Evolutionary conservation across 78 protist species (phyloP).

Genomic region (Anaeramoeba ignava): DNA sequence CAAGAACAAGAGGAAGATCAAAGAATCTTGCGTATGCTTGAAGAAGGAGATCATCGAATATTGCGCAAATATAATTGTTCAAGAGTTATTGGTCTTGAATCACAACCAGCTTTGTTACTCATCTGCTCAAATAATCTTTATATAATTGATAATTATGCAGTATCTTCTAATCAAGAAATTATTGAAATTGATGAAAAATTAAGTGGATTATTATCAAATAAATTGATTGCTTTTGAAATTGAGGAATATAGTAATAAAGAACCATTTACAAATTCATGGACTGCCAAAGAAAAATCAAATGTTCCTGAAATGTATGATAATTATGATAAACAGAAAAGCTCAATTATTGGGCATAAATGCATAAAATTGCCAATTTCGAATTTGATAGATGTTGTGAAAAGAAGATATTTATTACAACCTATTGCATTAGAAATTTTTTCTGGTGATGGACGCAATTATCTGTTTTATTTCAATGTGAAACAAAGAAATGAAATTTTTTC

Average conservation of each 20-base stretch:
- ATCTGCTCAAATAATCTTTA: not conserved
- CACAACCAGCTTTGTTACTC: not conserved
- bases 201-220: too few relatives aligned
- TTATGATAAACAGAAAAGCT: too few relatives aligned
- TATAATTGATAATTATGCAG: not conserved
- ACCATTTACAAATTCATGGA: too few relatives aligned
- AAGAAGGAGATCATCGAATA: not conserved
- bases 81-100: not conserved
- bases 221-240: too few relatives aligned
- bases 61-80: not conserved
- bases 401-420: slow-evolving; percentile 1
- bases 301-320: too few relatives aligned
- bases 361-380: not conserved
- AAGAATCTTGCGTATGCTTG: not conserved
- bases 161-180: not conserved
- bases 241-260: too few relatives aligned
- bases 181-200: too few relatives aligned
- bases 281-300: too few relatives aligned
- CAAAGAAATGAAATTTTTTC: too few relatives aligned
- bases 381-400: not conserved
- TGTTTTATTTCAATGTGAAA: not conserved
- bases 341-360: too few relatives aligned
- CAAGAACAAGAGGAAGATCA: not conserved
- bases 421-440: not conserved
- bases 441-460: not conserved